phyloP scores from a whole-genome alignment of 2,329 filamentous ascomycete genomes.

The Cercospora nicotianae region DNA sequence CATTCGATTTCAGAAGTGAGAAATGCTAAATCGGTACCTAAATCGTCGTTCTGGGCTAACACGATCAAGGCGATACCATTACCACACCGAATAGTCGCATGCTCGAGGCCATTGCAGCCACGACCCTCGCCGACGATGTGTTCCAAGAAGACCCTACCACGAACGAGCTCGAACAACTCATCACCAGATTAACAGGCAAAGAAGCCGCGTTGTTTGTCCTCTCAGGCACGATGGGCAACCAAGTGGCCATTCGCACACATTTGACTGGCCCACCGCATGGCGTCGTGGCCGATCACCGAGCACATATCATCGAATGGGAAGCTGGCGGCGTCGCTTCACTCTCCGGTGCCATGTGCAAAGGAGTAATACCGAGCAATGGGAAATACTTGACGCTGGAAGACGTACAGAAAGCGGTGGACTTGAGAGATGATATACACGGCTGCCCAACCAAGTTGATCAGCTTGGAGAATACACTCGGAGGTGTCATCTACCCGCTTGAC shows the following conservation, averaged over 20 bases:
- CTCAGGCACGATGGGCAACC: slow-evolving; percentile 90
- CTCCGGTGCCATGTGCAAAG: slow-evolving; percentile 68
- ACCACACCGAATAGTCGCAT: slow-evolving; percentile 78
- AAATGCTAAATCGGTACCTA: not conserved
- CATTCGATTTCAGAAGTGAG: slow-evolving; percentile 57
- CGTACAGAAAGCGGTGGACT: slow-evolving; percentile 63
- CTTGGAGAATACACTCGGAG: slow-evolving; percentile 82
- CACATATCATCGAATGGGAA: slow-evolving; percentile 73
- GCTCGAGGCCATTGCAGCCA: slow-evolving; percentile 74
- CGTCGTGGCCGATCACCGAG: slow-evolving; percentile 74
- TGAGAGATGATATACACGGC: slow-evolving; percentile 70
- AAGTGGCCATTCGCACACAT: slow-evolving; percentile 76
- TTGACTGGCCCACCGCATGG: slow-evolving; percentile 76
- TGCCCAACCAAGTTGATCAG: slow-evolving; percentile 80
- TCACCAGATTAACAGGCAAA: slow-evolving; percentile 72
- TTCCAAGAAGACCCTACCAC: slow-evolving; percentile 79
- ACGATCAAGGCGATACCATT: slow-evolving; percentile 55
- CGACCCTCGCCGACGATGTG: slow-evolving; percentile 80
- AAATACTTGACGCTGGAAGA: slow-evolving; percentile 76
- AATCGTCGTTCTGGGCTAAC: not conserved
- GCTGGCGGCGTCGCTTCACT: slow-evolving; percentile 68
- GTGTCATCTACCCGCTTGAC: slow-evolving; percentile 72
- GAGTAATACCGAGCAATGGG: slow-evolving; percentile 68
- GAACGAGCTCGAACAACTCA: slow-evolving; percentile 68
- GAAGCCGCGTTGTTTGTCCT: slow-evolving; percentile 77